Evolutionary conservation across 1,139 yeast genomes (phyloP), one percentile per base, ranked within the genome.

Genomic region (Lodderomyces elongisporus): DNA sequence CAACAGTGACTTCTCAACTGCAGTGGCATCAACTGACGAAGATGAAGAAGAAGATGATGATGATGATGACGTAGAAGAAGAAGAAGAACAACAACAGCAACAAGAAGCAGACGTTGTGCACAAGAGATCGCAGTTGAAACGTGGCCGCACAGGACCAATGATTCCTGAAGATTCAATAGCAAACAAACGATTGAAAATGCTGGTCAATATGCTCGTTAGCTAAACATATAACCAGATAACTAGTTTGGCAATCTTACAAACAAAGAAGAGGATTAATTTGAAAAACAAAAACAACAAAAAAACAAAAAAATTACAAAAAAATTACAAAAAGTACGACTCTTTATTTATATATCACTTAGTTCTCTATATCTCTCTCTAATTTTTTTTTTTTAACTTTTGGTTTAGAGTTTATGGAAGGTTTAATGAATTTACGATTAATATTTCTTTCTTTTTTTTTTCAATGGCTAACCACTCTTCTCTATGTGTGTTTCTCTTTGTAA

Each of bases 161-260:
- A n/a, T n/a, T 9, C n/a, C 45, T 14, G 53, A 47, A 34, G 62
- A 56, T 15, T 48, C 59, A 31, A 56, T 59, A 4, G 63, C 58
- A 32, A 51, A 54, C 42, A 63, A 62, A 35, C 47, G 67, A 35
- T 42, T 62, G 46, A 67, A 67, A 45, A 66, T 68, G 64, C 56
- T 67, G 9, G 74, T 68, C n/a, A 60, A 65, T 40, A 67, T 65
- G 71, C 47, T 68, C 37, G 69, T 68, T 14, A 67, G 72, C 38
- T 64, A 39, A 43, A 17, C 26, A 7, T 20, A 7, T 20, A 10
- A 7, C 10, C 10, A 20, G 22, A 7, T 8, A 20, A 20, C 7
- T 7, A 8, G 10, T 7, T 20, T 20, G 22, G 22, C 7, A 20
- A 20, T 20, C 22, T n/a, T n/a, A n/a, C n/a, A n/a, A n/a, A n/a